Percentiles rank a stretch among this genome's conserved stretches.
phyloP scores from a whole-genome alignment of 2,329 filamentous ascomycete species.

The Cytospora chrysosperma region DNA sequence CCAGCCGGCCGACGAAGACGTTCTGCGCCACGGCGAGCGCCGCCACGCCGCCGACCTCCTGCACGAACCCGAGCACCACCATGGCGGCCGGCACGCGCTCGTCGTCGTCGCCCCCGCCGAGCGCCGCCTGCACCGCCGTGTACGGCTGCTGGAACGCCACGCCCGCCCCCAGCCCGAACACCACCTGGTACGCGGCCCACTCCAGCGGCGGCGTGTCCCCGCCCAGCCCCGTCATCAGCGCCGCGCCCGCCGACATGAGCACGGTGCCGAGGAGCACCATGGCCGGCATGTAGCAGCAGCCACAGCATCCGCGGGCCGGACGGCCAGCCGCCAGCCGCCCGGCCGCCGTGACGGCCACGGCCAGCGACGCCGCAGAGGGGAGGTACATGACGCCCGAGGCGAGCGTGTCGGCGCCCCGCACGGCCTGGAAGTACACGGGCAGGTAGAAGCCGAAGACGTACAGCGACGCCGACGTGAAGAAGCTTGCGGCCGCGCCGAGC shows the following conservation, averaged over 20 bases:
- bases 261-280: slow-evolving; percentile 43
- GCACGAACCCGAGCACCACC: background rate
- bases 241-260: slow-evolving; percentile 29
- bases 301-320: too few species aligned
- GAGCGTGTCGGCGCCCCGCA: slow-evolving; percentile 51
- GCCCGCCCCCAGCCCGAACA: slow-evolving; percentile 32
- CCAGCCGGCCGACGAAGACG: background rate
- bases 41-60: background rate
- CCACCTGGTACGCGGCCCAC: slow-evolving; percentile 57
- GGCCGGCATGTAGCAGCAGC: slow-evolving; percentile 42
- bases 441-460: slow-evolving; percentile 54
- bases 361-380: slow-evolving; percentile 50
- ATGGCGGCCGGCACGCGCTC: background rate
- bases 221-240: slow-evolving; percentile 52
- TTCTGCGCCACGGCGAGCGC: slow-evolving; percentile 2
- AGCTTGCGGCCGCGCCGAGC: slow-evolving; percentile 40
- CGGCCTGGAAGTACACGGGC: slow-evolving; percentile 53
- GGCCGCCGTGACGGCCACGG: slow-evolving; percentile 45
- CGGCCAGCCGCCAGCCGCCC: too few species aligned
- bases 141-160: slow-evolving; percentile 1
- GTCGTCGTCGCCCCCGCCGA: too few species aligned
- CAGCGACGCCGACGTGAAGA: slow-evolving; percentile 50
- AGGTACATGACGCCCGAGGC: slow-evolving; percentile 54
- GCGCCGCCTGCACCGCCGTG: background rate
- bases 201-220: slow-evolving; percentile 42